Conservation (phyloP, 495 filamentous ascomycete genomes). For the Penicillium malachiteum region DNA sequence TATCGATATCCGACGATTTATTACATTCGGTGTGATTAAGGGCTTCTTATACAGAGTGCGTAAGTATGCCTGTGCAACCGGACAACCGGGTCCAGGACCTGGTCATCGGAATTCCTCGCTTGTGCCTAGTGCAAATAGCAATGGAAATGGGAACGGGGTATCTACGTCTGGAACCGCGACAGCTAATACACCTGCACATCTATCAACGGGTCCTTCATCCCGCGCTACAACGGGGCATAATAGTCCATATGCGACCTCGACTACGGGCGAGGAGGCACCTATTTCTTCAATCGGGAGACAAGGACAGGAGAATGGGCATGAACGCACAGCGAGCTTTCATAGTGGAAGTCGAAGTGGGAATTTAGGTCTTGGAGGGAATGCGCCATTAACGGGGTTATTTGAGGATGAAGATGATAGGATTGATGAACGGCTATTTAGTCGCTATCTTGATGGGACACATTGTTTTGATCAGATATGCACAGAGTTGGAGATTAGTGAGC, state of each 20-base stretch:
- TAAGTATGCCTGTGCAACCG: conserved; percentile 74
- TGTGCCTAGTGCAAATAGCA: background rate
- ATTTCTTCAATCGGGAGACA: conserved; percentile 14
- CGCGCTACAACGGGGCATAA: conserved; percentile 37
- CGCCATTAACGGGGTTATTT: conserved; percentile 15
- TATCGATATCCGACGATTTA: conserved; percentile 85
- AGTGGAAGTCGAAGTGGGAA: conserved; percentile 30
- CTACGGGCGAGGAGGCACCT: conserved; percentile 32
- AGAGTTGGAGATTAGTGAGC: conserved; percentile 62
- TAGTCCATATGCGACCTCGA: conserved; percentile 38
- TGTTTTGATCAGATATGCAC: conserved; percentile 90
- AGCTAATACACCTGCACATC: conserved; percentile 9
- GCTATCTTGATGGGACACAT: conserved; percentile 78
- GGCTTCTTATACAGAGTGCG: conserved; percentile 93
- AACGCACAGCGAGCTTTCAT: conserved; percentile 29
- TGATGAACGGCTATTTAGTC: conserved; percentile 51
- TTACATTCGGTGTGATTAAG: conserved; percentile 95
- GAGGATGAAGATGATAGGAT: conserved; percentile 39
- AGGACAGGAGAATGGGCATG: conserved; percentile 19
- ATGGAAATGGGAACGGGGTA: background rate
- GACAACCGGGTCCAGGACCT: conserved; percentile 31
- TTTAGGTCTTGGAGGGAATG: conserved; percentile 10
- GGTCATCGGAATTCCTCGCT: conserved; percentile 21
- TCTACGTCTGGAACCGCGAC: background rate
- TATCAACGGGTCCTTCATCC: conserved; percentile 32